Base-by-base conservation (phyloP, 2,329 filamentous ascomycete genomes). In the Sporothrix pallida region DNA sequence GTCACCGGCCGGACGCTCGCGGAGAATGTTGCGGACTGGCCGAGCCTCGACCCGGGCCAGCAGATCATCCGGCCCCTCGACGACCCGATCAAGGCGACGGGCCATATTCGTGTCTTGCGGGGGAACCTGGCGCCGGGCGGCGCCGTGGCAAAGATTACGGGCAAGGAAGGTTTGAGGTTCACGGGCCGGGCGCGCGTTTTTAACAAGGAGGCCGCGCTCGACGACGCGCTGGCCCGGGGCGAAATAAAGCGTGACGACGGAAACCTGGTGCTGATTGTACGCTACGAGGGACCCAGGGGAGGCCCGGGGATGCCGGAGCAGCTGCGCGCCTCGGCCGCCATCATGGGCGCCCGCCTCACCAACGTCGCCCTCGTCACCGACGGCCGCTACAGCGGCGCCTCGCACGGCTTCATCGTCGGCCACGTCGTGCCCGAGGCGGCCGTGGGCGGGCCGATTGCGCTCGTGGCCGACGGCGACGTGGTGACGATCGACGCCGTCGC, bases 291-390 rank as follows among this genome's bases (percentile, higher is more conserved):
- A 0, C 95, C 95, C 15, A 94, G 93, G 80, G 95, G 95, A 75
- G 95, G 95, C 0, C 95, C 95, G 0, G 95, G 95, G 58, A 98
- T 98, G 95, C 95, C 95, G 1, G 95, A 98, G 83, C 94, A 97
- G 83, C 87, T 98, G 62, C 94, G 93, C 80, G 93, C 95, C 13
- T 92, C 89, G 74, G 94, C 94, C 0, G 93, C 95, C 20, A 93
- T 98, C 77, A 97, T 97, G 92, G 95, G 95, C 68, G 95, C 95
- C 0, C 92, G 92, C 15, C 85, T 98, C 71, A 93, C 86, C 71
- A 97, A 97, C 78, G 89, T 98, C 8, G 95, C 95, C 0, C 87
- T 98, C 17, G 93, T 98, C 69, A 98, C 95, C 0, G 95, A 98
- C 80, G 95, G 95, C 0, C 86, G 95, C 63, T 98, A 98, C 82